phyloP scores from a whole-genome alignment of 768 basidiomycete species.

The Lactifluus pinguis region DNA sequence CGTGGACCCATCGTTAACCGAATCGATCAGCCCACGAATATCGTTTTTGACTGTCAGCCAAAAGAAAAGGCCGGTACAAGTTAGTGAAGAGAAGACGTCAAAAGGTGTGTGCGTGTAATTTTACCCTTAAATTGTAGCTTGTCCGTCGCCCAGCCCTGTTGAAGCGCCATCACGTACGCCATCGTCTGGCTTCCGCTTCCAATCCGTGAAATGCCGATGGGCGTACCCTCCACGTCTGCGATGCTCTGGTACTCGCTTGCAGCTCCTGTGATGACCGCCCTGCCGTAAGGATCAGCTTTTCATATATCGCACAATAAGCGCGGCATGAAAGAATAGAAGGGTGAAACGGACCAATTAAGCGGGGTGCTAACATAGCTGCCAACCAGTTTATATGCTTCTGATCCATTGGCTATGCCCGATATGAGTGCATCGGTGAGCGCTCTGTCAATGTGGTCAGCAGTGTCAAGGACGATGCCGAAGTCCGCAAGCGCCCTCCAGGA shows the following conservation, averaged over 20 bases:
- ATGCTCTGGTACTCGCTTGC: constrained; percentile 63
- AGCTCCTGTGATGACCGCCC: constrained; percentile 90
- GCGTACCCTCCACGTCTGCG: constrained; percentile 66
- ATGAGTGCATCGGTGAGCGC: constrained; percentile 88
- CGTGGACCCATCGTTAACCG: constrained; percentile 82
- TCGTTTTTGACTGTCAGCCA: constrained; percentile 59
- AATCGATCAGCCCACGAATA: constrained; percentile 70
- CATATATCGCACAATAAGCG: background rate
- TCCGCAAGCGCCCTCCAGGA: background rate
- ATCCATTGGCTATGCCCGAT: constrained; percentile 87
- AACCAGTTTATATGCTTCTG: constrained; percentile 79
- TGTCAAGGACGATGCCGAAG: background rate
- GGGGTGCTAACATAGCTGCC: constrained; percentile 89
- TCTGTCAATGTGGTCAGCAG: constrained; percentile 29
- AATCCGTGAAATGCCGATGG: constrained; percentile 79
- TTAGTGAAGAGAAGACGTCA: background rate
- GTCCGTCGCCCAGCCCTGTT: constrained; percentile 69
- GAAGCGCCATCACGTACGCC: constrained; percentile 90
- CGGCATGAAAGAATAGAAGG: no score
- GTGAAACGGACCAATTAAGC: constrained; percentile 56
- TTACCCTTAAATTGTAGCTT: constrained; percentile 63
- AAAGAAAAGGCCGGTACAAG: background rate
- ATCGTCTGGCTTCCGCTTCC: constrained; percentile 93
- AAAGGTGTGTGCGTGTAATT: background rate
- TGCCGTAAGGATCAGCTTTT: constrained; percentile 22